Conservation (phyloP, 768 basidiomycete species). For the Suillus occidentalis region DNA sequence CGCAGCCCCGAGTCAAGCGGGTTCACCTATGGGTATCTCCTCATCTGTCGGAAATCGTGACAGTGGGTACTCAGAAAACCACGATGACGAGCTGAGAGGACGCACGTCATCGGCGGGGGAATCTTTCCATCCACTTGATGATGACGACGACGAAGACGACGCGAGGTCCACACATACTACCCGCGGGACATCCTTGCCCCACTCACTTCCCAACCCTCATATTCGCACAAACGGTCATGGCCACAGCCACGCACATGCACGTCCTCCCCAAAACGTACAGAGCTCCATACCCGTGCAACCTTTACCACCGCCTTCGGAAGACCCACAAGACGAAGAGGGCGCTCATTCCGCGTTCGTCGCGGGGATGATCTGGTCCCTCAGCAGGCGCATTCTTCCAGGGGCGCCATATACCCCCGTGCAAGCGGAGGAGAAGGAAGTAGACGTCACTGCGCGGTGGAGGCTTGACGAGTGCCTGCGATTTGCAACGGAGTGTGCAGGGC, state of each 20-base stretch:
- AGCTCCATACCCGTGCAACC: not conserved
- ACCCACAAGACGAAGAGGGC: conserved; percentile 68
- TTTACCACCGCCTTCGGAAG: conserved; percentile 33
- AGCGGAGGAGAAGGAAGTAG: conserved; percentile 36
- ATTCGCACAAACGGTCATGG: not conserved
- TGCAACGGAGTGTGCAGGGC: conserved; percentile 79
- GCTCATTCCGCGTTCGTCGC: conserved; percentile 84
- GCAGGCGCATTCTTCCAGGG: conserved; percentile 69
- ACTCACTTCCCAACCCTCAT: conserved; percentile 16
- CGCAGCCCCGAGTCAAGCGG: conserved; percentile 11
- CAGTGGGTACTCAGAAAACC: conserved; percentile 15
- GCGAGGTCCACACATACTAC: conserved; percentile 21
- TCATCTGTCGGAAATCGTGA: conserved; percentile 16
- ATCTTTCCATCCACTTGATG: conserved; percentile 35
- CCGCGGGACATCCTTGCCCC: conserved; percentile 3
- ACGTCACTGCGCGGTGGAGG: conserved; percentile 59
- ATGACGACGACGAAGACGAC: conserved; percentile 22
- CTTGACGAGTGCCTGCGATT: conserved; percentile 85
- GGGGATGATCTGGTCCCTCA: conserved; percentile 84
- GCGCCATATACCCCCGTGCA: conserved; percentile 64
- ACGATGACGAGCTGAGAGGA: not conserved
- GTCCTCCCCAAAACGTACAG: not conserved
- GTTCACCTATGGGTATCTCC: not conserved
- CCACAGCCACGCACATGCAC: not conserved
- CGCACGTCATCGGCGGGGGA: conserved; percentile 20